Conservation (phyloP, 2,329 filamentous ascomycete species). For the Fusarium ramigenum region DNA sequence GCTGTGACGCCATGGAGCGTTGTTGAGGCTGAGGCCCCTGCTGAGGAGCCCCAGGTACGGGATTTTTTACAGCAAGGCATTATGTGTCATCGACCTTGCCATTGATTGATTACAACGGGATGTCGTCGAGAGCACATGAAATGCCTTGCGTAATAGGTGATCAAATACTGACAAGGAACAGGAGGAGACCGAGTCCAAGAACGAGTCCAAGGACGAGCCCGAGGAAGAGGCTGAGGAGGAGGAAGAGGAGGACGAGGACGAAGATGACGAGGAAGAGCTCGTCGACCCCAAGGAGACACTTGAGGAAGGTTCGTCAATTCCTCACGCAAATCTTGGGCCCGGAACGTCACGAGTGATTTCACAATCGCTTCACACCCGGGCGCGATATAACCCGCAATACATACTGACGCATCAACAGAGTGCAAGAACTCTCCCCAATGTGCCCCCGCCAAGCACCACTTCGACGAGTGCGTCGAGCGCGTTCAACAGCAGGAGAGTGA, state of each 20-base stretch:
- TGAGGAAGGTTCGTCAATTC: slow-evolving; percentile 82
- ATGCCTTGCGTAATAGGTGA: background rate
- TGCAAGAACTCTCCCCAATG: slow-evolving; percentile 90
- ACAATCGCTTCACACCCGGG: slow-evolving; percentile 17
- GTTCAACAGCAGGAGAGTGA: slow-evolving; percentile 73
- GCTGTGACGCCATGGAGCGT: slow-evolving; percentile 72
- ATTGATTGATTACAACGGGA: slow-evolving; percentile 26
- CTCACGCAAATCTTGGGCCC: background rate
- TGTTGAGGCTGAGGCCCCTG: slow-evolving; percentile 73
- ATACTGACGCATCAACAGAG: slow-evolving; percentile 64
- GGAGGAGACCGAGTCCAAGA: slow-evolving; percentile 61
- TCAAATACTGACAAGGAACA: slow-evolving; percentile 36
- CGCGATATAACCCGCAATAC: slow-evolving; percentile 12
- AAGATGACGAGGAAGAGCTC: slow-evolving; percentile 83
- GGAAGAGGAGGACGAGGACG: slow-evolving; percentile 66
- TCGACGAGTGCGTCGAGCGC: slow-evolving; percentile 96
- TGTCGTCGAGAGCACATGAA: background rate
- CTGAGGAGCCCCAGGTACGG: slow-evolving; percentile 69
- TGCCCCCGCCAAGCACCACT: slow-evolving; percentile 93
- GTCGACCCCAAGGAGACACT: slow-evolving; percentile 88
- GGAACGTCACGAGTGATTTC: slow-evolving; percentile 33
- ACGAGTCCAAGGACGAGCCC: slow-evolving; percentile 49
- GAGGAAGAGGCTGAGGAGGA: slow-evolving; percentile 53
- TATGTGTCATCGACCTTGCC: slow-evolving; percentile 18
- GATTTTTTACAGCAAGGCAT: slow-evolving; percentile 30